Evolutionary conservation across 2,329 filamentous ascomycete genomes (phyloP), one percentile per base, ranked within the genome.

Genomic region (Penicillium brasilianum): DNA sequence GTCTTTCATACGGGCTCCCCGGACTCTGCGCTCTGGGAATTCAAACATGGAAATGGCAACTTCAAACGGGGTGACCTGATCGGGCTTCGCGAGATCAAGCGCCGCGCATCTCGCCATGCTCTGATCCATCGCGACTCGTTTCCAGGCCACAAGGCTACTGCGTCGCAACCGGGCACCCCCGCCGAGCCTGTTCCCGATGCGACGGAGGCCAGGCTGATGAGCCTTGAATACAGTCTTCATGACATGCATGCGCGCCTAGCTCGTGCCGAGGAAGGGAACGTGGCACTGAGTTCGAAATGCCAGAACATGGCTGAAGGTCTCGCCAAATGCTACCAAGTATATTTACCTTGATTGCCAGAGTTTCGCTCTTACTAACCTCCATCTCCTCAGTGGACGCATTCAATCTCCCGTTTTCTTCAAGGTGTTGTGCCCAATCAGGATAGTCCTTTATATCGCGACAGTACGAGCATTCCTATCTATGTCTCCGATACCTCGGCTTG

Each of bases 41-140:
- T 99, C 78, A 98, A 97, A 78, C 95, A 99, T 74, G 95, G 95
- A 56, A 96, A 94, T 72, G 94, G 94, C 56, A 98, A 91, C 76
- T 99, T 99, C 82, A 98, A 96, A 78, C 88, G 93, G 66, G 95
- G 95, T 39, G 94, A 99, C 76, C 82, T 99, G 25, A 88, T 94
- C 54, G 93, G 94, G 8, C 80, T 99, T 63, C 87, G 95, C 46
- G 95, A 99, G 74, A 99, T 99, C 78, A 97, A 97, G 78, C 90
- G 95, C 63, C 87, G 95, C 62, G 94, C 95, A 18, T 98, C 94
- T 37, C 86, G 95, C 63, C 95, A 98, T 79, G 90, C 94, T 25
- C 84, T 98, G 58, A 96, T 97, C 25, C 93, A 98, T 74, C 88
- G 94, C 69, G 95, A 98, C 73, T 90, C 89, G 14, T 97, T 95